These are phyloP conservation scores for Wickerhamomyces sp. DNA, from an alignment of 1,139 yeast genomes.

Conservation along the genomic window DNA sequence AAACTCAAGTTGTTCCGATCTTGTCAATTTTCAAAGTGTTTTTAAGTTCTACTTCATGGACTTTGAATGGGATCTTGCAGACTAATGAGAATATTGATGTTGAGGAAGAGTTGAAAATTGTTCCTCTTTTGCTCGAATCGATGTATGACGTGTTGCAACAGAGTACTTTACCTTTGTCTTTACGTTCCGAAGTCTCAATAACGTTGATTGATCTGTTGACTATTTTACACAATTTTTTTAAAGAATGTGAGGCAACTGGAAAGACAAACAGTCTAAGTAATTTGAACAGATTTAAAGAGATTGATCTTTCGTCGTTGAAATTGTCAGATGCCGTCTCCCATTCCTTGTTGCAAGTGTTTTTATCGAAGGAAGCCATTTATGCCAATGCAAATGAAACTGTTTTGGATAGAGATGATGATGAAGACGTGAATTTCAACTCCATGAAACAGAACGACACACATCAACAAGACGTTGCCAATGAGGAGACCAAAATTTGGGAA, in stretches of 20 bases:
- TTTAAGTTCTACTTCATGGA: conserved; percentile 16
- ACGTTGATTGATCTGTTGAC: conserved; percentile 9
- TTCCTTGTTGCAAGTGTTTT: conserved; percentile 21
- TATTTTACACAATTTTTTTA: conserved; percentile 14
- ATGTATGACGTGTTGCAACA: conserved; percentile 7
- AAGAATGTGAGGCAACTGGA: conserved; percentile 16
- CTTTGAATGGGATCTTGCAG: conserved; percentile 8
- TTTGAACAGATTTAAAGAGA: conserved; percentile 24
- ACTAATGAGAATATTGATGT: conserved; percentile 15
- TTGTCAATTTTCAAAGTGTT: conserved; percentile 12
- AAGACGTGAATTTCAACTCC: conserved; percentile 51
- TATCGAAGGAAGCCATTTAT: conserved; percentile 29
- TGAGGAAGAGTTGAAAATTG: conserved; percentile 12
- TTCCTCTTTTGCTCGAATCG: conserved; percentile 14
- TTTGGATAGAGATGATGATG: conserved; percentile 51
- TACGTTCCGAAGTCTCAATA: conserved; percentile 10
- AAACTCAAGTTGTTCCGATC: background rate
- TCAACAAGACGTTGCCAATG: conserved; percentile 25
- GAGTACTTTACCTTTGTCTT: conserved; percentile 1
- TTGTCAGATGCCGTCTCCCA: conserved; percentile 16
- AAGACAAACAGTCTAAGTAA: conserved; percentile 25
- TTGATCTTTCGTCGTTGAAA: conserved; percentile 28
- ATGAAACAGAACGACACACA: conserved; percentile 24
- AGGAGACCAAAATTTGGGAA: conserved; percentile 24
- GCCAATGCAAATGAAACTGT: conserved; percentile 30